These are phyloP conservation scores for Solanum sparsipilum DNA, from an alignment of 257 asterid species.

Conservation along the genomic window DNA sequence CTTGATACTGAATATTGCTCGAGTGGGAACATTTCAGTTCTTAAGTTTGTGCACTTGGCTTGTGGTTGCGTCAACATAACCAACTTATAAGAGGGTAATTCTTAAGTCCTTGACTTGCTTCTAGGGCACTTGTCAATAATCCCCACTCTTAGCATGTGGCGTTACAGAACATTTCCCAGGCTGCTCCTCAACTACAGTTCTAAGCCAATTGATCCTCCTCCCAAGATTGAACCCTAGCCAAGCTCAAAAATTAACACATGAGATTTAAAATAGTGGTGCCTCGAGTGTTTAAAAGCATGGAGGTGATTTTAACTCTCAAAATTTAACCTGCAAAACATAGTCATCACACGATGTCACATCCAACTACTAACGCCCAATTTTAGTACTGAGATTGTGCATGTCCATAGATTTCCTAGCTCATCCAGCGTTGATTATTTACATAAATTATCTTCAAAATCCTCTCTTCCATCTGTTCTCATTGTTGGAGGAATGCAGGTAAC, in stretches of 20 bases:
- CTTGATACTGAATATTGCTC: background rate
- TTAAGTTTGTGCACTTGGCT: background rate
- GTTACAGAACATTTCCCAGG: background rate
- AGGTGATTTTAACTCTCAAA: background rate
- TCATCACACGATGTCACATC: background rate
- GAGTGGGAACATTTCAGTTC: background rate
- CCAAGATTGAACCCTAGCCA: background rate
- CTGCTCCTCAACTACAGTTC: background rate
- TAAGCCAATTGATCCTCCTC: background rate
- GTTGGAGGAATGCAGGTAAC: constrained; percentile 13
- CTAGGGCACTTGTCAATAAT: background rate
- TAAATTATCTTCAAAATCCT: background rate
- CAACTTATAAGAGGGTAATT: background rate
- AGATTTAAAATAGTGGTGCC: background rate
- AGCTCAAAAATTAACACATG: background rate
- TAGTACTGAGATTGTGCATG: background rate
- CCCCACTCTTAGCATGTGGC: background rate
- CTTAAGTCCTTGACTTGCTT: background rate
- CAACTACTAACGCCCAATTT: background rate
- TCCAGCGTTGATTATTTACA: background rate
- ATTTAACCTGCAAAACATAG: background rate
- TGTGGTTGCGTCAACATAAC: background rate
- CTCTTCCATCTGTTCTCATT: background rate
- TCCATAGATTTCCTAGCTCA: background rate
- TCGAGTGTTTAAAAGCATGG: background rate